Evolutionary conservation across 164 flowering plant genomes (phyloP).

Genomic region (Warburgia ugandensis): DNA sequence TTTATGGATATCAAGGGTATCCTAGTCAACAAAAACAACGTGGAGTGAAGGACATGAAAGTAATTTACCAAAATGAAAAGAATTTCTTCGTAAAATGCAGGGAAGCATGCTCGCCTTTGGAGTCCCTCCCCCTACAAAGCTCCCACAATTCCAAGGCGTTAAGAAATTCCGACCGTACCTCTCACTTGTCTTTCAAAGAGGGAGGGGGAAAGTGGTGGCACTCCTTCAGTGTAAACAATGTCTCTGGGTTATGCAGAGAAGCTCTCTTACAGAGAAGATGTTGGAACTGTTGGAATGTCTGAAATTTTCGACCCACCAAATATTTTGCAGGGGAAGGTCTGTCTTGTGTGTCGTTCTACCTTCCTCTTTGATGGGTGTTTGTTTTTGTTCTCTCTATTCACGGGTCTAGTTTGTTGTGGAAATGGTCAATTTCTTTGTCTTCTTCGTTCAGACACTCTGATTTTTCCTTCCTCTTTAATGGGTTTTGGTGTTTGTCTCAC

Average conservation of each 20-base stretch:
- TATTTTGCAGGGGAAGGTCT: constrained; percentile 55
- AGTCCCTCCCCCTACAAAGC: constrained; percentile 1
- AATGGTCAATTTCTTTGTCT: too few relatives aligned
- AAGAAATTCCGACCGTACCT: neutral
- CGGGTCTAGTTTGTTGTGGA: neutral
- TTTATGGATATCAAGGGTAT: too few relatives aligned
- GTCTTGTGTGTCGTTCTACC: constrained; percentile 1
- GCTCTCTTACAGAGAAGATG: constrained; percentile 81
- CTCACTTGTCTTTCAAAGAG: neutral
- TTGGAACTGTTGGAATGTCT: constrained; percentile 79
- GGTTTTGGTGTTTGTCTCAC: too few relatives aligned
- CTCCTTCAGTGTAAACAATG: too few relatives aligned
- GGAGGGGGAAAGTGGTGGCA: too few relatives aligned
- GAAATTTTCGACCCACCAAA: constrained; percentile 64
- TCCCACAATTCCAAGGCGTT: too few relatives aligned
- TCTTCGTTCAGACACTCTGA: too few relatives aligned
- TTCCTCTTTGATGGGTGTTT: neutral
- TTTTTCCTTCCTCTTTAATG: too few relatives aligned
- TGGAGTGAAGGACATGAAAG: too few relatives aligned
- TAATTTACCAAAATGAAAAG: too few relatives aligned
- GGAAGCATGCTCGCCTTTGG: constrained; percentile 8
- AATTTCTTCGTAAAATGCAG: too few relatives aligned
- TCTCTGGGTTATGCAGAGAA: constrained; percentile 92
- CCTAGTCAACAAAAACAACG: too few relatives aligned
- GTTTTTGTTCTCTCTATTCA: neutral